These are phyloP conservation scores for Lanmaoa pseudosensibilis DNA, from an alignment of 768 basidiomycete species.

Conservation along the genomic window DNA sequence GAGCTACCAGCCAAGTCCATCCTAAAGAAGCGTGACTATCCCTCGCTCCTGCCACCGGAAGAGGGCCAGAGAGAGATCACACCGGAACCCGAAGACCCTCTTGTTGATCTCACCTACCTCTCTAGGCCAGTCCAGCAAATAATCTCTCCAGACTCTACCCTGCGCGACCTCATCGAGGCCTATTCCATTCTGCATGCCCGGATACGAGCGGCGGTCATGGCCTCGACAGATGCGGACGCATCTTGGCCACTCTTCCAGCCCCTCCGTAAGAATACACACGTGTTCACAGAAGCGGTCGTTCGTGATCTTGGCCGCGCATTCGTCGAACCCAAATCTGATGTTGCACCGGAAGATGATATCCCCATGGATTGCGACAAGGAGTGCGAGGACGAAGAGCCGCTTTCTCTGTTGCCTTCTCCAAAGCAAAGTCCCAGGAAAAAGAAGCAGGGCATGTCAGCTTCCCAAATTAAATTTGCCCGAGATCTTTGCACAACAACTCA, in stretches of 20 bases:
- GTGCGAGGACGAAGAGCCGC: conserved; percentile 27
- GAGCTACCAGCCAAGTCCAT: conserved; percentile 62
- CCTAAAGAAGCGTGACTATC: conserved; percentile 52
- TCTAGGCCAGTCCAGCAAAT: conserved; percentile 63
- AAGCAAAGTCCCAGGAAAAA: conserved; percentile 55
- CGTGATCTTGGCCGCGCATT: conserved; percentile 69
- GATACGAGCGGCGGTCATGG: conserved; percentile 46
- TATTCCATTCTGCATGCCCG: conserved; percentile 72
- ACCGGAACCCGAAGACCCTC: conserved; percentile 73
- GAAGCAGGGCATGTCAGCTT: conserved; percentile 71
- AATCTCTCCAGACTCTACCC: conserved; percentile 45
- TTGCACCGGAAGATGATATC: conserved; percentile 21
- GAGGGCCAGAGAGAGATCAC: conserved; percentile 59
- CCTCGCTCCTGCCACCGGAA: conserved; percentile 39
- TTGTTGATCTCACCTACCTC: conserved; percentile 63
- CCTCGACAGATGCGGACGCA: conserved; percentile 52
- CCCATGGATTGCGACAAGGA: conserved; percentile 26
- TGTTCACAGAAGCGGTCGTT: conserved; percentile 57
- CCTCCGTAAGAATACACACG: conserved; percentile 51
- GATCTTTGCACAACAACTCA: conserved; percentile 77
- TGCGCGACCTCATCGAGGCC: conserved; percentile 66
- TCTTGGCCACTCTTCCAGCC: conserved; percentile 76
- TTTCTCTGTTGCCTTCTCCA: conserved; percentile 60
- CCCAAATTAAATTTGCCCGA: conserved; percentile 75
- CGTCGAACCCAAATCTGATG: conserved; percentile 48